These are phyloP conservation scores for Skeletonema marinoi DNA, from an alignment of 108 stramenopile genomes.

Conservation along the genomic window DNA sequence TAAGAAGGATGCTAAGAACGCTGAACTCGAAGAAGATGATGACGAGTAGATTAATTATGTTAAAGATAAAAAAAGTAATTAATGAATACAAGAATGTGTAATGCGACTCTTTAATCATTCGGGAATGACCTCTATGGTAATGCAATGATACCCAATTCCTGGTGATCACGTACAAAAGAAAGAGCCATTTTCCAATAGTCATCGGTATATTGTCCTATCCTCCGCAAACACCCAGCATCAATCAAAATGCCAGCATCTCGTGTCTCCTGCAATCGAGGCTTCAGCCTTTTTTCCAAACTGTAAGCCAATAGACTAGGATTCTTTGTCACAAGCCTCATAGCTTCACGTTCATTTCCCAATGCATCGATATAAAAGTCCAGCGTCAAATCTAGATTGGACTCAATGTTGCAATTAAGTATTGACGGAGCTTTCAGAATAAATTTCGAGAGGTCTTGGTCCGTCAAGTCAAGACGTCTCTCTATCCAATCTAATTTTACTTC, in stretches of 20 bases:
- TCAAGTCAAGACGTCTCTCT: neutral
- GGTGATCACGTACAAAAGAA: neutral
- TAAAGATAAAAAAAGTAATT: neutral
- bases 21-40: slow-evolving; percentile 82
- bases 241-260: neutral
- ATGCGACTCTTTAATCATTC: neutral
- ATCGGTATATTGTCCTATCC: neutral
- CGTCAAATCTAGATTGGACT: neutral
- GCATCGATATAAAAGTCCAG: slow-evolving; percentile 1
- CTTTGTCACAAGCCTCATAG: neutral
- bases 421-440: neutral
- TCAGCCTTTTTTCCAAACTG: slow-evolving; percentile 3
- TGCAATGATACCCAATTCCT: neutral
- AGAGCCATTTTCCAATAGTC: neutral
- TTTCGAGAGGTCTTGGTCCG: neutral
- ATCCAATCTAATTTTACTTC: slow-evolving; percentile 1
- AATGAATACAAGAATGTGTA: neutral
- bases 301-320: slow-evolving; percentile 4
- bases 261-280: neutral
- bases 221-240: neutral
- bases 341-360: neutral
- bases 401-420: neutral
- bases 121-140: neutral
- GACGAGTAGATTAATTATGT: slow-evolving; percentile 59
- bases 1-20: slow-evolving; percentile 96